Percentiles rank a stretch among this genome's conserved stretches.
Conservation (phyloP, 2,329 filamentous ascomycete genomes). For the Apiospora saccharicola region DNA sequence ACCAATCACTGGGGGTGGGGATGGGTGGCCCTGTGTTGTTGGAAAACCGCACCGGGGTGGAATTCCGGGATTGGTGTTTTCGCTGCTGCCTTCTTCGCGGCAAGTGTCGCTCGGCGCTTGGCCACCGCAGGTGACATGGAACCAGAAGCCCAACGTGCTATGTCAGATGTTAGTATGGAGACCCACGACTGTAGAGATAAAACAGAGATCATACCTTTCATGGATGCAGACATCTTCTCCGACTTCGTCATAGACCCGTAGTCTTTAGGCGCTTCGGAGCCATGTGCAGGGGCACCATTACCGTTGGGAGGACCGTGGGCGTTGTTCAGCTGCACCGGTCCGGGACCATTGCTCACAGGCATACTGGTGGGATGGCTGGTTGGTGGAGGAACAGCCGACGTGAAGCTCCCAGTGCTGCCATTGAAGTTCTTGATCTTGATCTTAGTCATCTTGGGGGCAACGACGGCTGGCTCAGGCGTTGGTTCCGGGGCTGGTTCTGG, state of each 20-base stretch:
- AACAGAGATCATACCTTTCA: conserved; percentile 59
- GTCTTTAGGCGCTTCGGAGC: conserved; percentile 51
- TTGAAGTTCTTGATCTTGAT: conserved; percentile 47
- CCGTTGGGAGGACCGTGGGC: conserved; percentile 21
- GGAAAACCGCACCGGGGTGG: conserved; percentile 25
- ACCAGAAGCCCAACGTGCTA: conserved; percentile 67
- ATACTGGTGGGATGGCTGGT: conserved; percentile 33
- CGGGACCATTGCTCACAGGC: conserved; percentile 23
- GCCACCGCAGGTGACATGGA: conserved; percentile 68
- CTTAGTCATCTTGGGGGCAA: conserved; percentile 36
- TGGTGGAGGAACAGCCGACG: conserved; percentile 23
- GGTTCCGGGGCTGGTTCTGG: conserved; percentile 24
- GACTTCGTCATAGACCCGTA: conserved; percentile 70
- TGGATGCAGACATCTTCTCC: conserved; percentile 71
- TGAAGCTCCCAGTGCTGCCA: neutral
- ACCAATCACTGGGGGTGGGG: conserved; percentile 22
- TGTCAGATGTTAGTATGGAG: conserved; percentile 37
- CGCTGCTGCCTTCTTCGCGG: conserved; percentile 62
- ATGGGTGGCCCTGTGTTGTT: conserved; percentile 18
- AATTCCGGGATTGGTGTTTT: conserved; percentile 31
- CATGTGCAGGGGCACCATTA: conserved; percentile 22
- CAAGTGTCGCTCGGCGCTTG: conserved; percentile 66
- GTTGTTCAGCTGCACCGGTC: neutral
- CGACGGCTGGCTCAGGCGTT: neutral
- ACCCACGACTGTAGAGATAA: neutral